Base-by-base conservation (phyloP, 2,329 filamentous ascomycete genomes). In the Macroventuria anomochaeta region DNA sequence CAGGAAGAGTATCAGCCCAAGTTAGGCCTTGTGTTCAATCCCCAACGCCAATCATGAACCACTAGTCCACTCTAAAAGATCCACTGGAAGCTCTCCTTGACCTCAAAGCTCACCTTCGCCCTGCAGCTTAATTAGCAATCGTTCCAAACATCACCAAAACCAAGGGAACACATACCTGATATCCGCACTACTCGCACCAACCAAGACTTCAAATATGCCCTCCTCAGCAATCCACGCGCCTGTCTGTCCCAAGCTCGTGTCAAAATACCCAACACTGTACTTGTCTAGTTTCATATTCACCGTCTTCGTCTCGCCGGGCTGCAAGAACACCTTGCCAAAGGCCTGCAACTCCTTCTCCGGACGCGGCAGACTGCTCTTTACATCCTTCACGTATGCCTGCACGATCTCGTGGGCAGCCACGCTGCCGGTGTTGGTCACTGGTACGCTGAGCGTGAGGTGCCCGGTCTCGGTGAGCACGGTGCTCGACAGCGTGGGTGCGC, bases 281-380 rank as follows among this genome's bases (percentile, higher is more conserved):
- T 79, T 81, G 57, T 81, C 75, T 5, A 76, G 47, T 46, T 58
- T 58, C 55, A 76, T 50, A 0, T 52, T 42, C 3, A 75, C 72
- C 5, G 50, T 53, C 53, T 72, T 73, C 3, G 66, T 75, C 58
- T 76, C 73, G 1, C 72, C 69, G 5, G 74, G 71, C 46, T 70
- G 63, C 29, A 76, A 43, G 52, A 72, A 64, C 1, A 75, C 70
- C 46, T 76, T 76, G 53, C 83, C 82, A 64, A 90, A 91, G 0
- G 85, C 87, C 28, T 86, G 85, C 1, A 91, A 77, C 72, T 91
- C 88, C 74, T 90, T 90, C 61, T 85, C 83, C 0, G 88, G 88
- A 18, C 88, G 77, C 0, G 83, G 83, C n/a, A 90, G 76, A 8
- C 81, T 77, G 1, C 85, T 85, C 68, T 83, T 84, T 42, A 83